Percentiles rank a stretch among this genome's conserved stretches.
Evolutionary conservation across 2,329 filamentous ascomycete species (phyloP).

Genomic region (Talaromyces sp.): DNA sequence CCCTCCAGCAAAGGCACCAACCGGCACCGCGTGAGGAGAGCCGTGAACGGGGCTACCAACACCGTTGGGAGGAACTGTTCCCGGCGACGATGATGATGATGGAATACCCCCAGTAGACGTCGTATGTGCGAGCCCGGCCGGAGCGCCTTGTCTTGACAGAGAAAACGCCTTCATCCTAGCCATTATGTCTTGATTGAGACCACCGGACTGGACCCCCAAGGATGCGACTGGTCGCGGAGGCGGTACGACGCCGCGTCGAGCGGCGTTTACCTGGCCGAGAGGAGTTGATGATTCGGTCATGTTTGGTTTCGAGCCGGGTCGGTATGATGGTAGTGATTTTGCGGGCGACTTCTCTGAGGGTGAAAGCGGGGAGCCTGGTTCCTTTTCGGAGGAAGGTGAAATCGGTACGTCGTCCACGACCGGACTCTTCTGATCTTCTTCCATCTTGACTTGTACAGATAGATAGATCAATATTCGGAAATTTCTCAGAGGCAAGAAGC

Average conservation of each 20-base stretch:
- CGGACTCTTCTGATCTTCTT: slow-evolving; percentile 22
- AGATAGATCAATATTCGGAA: not conserved
- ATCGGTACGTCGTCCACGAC: slow-evolving; percentile 23
- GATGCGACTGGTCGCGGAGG: slow-evolving; percentile 30
- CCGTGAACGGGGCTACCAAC: slow-evolving; percentile 7
- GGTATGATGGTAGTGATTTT: slow-evolving; percentile 30
- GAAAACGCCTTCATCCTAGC: slow-evolving; percentile 69
- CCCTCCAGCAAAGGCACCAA: slow-evolving; percentile 30
- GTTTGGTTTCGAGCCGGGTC: slow-evolving; percentile 15
- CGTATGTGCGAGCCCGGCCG: slow-evolving; percentile 34
- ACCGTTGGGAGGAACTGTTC: slow-evolving; percentile 17
- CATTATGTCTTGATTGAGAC: slow-evolving; percentile 61
- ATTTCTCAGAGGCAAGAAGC: slow-evolving; percentile 1
- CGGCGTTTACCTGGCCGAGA: slow-evolving; percentile 70
- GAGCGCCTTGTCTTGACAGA: slow-evolving; percentile 60
- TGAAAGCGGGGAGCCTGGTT: slow-evolving; percentile 23
- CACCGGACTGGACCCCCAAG: slow-evolving; percentile 45
- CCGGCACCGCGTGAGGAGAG: slow-evolving; percentile 19
- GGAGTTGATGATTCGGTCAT: slow-evolving; percentile 67
- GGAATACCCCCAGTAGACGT: slow-evolving; percentile 37
- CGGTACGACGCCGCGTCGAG: slow-evolving; percentile 47
- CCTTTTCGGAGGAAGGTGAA: slow-evolving; percentile 22
- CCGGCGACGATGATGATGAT: slow-evolving; percentile 12
- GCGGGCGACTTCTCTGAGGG: slow-evolving; percentile 24
- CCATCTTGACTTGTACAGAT: slow-evolving; percentile 18